Evolutionary conservation across 495 filamentous ascomycete genomes (phyloP).

Genomic region (Aspergillus kassunensis): DNA sequence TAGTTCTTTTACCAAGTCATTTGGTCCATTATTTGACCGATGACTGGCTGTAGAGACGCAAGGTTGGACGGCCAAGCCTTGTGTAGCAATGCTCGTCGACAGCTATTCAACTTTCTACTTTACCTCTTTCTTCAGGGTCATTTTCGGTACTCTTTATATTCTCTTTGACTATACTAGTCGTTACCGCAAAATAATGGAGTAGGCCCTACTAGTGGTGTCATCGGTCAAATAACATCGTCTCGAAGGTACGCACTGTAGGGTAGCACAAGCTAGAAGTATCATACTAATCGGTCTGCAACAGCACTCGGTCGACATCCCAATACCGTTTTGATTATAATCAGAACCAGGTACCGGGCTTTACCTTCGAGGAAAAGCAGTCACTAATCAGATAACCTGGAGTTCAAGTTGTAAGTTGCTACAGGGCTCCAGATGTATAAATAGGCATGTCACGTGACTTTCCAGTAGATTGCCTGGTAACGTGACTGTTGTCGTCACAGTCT

Average conservation of each 20-base stretch:
- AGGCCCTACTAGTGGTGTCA: too few relatives aligned
- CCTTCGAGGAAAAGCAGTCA: too few relatives aligned
- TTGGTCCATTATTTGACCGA: conserved; percentile 2
- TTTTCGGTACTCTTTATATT: too few relatives aligned
- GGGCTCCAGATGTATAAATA: too few relatives aligned
- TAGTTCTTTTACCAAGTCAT: background rate
- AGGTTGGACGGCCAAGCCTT: conserved; percentile 18
- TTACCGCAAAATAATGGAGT: too few relatives aligned
- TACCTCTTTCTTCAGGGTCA: too few relatives aligned
- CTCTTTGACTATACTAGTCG: background rate
- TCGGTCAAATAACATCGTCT: too few relatives aligned
- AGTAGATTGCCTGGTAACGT: background rate
- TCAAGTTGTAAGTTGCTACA: too few relatives aligned
- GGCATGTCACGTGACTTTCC: background rate
- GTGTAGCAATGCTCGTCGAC: conserved; percentile 2
- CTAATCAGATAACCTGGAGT: too few relatives aligned
- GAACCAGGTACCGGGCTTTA: background rate
- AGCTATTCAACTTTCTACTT: background rate
- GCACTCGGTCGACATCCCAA: conserved; percentile 1
- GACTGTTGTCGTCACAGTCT: conserved; percentile 2
- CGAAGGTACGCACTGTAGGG: too few relatives aligned
- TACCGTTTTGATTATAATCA: conserved; percentile 2
- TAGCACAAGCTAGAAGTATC: background rate
- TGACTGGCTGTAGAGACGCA: conserved; percentile 15
- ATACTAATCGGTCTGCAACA: background rate